A percentile compares a stretch with the other conserved stretches of the same genome.
Evolutionary conservation across 768 basidiomycete species (phyloP).

Genomic region (Leccinum rimulosum): DNA sequence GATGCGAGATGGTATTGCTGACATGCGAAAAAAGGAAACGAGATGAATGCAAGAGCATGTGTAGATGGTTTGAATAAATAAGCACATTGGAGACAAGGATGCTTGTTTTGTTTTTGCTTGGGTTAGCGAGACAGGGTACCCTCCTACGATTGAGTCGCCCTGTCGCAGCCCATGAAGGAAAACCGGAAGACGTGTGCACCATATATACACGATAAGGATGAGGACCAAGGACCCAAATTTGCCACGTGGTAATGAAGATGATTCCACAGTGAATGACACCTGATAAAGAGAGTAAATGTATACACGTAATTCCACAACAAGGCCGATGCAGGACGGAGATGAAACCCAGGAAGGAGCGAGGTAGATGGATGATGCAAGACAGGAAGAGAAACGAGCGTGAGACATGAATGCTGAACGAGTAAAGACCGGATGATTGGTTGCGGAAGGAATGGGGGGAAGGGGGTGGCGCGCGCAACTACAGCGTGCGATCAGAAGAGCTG

Average conservation of each 20-base stretch:
- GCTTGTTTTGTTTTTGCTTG: background rate
- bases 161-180: background rate
- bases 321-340: constrained; percentile 18
- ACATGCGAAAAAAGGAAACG: constrained; percentile 2
- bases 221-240: background rate
- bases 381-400: constrained; percentile 13
- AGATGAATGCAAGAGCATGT: constrained; percentile 2
- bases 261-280: constrained; percentile 14
- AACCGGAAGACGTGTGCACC: background rate
- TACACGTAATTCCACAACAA: constrained; percentile 36
- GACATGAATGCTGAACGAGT: constrained; percentile 1
- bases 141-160: constrained; percentile 10
- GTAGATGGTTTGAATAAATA: background rate
- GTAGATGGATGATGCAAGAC: constrained; percentile 5
- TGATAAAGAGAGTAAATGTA: constrained; percentile 19
- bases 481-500: background rate
- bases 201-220: constrained; percentile 26
- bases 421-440: constrained; percentile 15
- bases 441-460: background rate
- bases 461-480: background rate
- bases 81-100: constrained; percentile 1
- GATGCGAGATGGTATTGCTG: constrained; percentile 10
- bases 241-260: background rate
- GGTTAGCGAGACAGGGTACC: background rate
- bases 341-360: constrained; percentile 16